A percentile compares a stretch with the other conserved stretches of the same genome.
Conservation (phyloP, 805 yeast genomes). For the Metschnikowia kofuensis region DNA sequence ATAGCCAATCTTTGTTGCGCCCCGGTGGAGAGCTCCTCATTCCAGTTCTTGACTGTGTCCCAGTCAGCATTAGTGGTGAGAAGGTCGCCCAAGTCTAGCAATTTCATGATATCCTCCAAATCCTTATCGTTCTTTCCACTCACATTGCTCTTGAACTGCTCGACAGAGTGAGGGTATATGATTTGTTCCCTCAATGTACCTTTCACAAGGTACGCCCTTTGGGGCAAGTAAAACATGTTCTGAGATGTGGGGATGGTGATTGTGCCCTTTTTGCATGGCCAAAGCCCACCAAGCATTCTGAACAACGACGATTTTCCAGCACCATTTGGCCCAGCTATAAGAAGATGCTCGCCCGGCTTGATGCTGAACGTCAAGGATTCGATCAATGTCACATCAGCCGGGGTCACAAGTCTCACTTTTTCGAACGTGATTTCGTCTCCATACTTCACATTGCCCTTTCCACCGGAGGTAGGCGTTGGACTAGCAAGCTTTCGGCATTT, state of each 20-base stretch:
- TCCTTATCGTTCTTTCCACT: constrained; percentile 44
- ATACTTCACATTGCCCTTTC: constrained; percentile 25
- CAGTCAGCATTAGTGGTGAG: constrained; percentile 40
- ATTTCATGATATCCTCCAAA: constrained; percentile 50
- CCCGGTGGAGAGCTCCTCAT: constrained; percentile 83
- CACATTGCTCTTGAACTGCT: constrained; percentile 45
- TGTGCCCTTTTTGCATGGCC: constrained; percentile 70
- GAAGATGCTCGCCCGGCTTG: constrained; percentile 76
- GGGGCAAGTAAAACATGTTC: constrained; percentile 85
- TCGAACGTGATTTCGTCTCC: constrained; percentile 66
- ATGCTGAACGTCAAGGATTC: constrained; percentile 66
- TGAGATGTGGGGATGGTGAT: constrained; percentile 63
- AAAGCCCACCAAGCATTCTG: constrained; percentile 85
- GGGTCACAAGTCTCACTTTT: constrained; percentile 79
- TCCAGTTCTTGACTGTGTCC: constrained; percentile 75
- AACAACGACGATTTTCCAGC: constrained; percentile 93
- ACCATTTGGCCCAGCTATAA: constrained; percentile 95
- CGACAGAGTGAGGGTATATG: constrained; percentile 76
- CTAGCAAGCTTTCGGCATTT: constrained; percentile 19
- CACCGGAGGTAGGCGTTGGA: constrained; percentile 15
- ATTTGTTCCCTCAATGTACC: constrained; percentile 85
- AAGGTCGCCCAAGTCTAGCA: constrained; percentile 60
- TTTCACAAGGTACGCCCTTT: constrained; percentile 80
- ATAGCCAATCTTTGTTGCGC: constrained; percentile 92
- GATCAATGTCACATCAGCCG: constrained; percentile 73